These are phyloP conservation scores for Monosporascus sp. DNA, from an alignment of 2,329 filamentous ascomycete genomes.

Conservation along the genomic window DNA sequence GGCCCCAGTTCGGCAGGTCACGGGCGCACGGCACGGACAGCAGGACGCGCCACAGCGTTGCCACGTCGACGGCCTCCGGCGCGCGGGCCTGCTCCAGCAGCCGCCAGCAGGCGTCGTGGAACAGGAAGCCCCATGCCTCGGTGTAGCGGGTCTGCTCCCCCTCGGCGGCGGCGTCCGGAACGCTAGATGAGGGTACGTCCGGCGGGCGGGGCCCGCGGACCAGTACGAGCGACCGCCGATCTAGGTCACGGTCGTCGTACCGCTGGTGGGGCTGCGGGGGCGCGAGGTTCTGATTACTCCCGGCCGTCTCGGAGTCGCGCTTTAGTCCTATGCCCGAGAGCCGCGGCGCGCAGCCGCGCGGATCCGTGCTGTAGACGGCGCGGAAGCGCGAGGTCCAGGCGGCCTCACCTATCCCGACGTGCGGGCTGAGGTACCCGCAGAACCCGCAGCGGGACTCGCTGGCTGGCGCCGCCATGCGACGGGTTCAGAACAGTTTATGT, in stretches of 20 bases:
- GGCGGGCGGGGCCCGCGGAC: constrained; percentile 15
- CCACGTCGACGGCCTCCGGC: constrained; percentile 15
- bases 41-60: constrained; percentile 19
- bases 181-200: not conserved
- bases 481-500: too few relatives aligned
- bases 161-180: not conserved
- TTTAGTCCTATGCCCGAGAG: constrained; percentile 19
- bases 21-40: constrained; percentile 16
- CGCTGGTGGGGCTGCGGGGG: constrained; percentile 16
- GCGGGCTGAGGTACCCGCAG: constrained; percentile 15
- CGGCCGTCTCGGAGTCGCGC: not conserved
- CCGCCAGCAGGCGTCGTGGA: constrained; percentile 23
- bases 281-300: constrained; percentile 11
- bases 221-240: constrained; percentile 9
- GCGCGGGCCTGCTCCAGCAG: constrained; percentile 18
- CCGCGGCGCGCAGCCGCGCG: constrained; percentile 6
- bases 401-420: constrained; percentile 2
- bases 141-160: constrained; percentile 7
- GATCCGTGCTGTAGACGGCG: constrained; percentile 17
- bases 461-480: too few relatives aligned
- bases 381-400: constrained; percentile 18
- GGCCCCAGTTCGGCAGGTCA: constrained; percentile 19
- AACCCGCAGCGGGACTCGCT: constrained; percentile 10
- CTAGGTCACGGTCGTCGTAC: constrained; percentile 11
- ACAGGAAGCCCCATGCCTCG: constrained; percentile 19